Evolutionary conservation across 2,329 filamentous ascomycete species (phyloP).

Genomic region (Conoideocrella luteorostrata): DNA sequence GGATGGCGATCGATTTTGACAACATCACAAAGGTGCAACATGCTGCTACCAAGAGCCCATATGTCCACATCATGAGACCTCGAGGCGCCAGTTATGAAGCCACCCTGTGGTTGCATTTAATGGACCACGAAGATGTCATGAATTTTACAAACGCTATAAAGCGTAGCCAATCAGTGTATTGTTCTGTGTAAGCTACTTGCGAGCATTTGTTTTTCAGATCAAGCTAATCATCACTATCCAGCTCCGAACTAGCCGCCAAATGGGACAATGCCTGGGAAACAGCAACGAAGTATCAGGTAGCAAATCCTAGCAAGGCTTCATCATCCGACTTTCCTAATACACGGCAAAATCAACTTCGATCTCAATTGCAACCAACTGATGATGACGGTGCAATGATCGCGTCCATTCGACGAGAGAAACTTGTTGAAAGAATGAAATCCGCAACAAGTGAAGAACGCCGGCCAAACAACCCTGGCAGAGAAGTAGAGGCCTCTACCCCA

Average conservation of each 20-base stretch:
- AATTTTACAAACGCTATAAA: background rate
- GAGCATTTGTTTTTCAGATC: no score
- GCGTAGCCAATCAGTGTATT: background rate
- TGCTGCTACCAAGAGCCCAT: constrained; percentile 11
- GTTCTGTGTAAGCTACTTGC: background rate
- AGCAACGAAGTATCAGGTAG: background rate
- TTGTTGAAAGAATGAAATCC: constrained; percentile 3
- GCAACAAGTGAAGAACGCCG: background rate
- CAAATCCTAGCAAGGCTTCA: background rate
- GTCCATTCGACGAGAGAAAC: background rate
- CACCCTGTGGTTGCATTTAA: constrained; percentile 18
- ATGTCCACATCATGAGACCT: constrained; percentile 19
- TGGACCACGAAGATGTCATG: constrained; percentile 1
- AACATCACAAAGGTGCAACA: constrained; percentile 10
- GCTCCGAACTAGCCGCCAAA: background rate
- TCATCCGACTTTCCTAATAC: background rate
- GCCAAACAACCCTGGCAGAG: background rate
- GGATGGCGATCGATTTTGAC: constrained; percentile 10
- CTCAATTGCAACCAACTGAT: background rate
- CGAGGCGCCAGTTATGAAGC: background rate
- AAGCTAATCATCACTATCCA: background rate
- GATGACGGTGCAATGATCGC: background rate
- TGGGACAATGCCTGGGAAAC: constrained; percentile 1
- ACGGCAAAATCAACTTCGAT: background rate
- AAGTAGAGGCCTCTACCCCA: background rate